phyloP scores from a whole-genome alignment of 306 rosid genomes.

The Castanospermum australe region DNA sequence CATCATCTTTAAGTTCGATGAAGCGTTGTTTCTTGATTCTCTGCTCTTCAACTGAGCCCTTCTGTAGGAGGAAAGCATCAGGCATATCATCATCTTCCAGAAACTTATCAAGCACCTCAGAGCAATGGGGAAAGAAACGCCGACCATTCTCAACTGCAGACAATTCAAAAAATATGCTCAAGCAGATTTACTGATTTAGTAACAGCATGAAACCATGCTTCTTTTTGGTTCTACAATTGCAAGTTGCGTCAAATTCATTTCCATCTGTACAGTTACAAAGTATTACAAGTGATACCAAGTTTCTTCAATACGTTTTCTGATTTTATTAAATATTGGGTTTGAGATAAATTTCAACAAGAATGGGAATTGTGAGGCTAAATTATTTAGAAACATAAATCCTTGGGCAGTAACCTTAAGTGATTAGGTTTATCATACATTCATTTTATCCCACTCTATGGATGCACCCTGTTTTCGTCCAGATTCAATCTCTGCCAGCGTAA shows the following conservation, averaged over 20 bases:
- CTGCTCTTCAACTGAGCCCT: conserved; percentile 75
- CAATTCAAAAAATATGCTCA: conserved; percentile 10
- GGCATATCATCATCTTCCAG: conserved; percentile 74
- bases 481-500: background rate
- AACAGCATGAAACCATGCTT: background rate
- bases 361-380: background rate
- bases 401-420: background rate
- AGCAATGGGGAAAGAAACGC: conserved; percentile 90
- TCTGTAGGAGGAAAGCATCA: conserved; percentile 66
- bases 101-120: conserved; percentile 82
- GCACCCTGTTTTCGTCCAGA: background rate
- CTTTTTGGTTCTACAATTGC: background rate
- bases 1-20: conserved; percentile 87
- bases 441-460: background rate
- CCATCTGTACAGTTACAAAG: background rate
- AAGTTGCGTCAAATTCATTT: conserved; percentile 19
- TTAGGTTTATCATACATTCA: background rate
- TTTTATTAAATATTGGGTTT: background rate
- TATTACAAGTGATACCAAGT: background rate
- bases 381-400: background rate
- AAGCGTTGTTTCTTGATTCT: conserved; percentile 63
- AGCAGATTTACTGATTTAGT: conserved; percentile 12
- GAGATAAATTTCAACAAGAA: background rate
- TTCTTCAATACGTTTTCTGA: background rate
- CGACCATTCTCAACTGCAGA: conserved; percentile 78